Evolutionary conservation across 768 basidiomycete species (phyloP), one percentile per base, ranked within the genome.

Genomic region (Podaxis sp.): DNA sequence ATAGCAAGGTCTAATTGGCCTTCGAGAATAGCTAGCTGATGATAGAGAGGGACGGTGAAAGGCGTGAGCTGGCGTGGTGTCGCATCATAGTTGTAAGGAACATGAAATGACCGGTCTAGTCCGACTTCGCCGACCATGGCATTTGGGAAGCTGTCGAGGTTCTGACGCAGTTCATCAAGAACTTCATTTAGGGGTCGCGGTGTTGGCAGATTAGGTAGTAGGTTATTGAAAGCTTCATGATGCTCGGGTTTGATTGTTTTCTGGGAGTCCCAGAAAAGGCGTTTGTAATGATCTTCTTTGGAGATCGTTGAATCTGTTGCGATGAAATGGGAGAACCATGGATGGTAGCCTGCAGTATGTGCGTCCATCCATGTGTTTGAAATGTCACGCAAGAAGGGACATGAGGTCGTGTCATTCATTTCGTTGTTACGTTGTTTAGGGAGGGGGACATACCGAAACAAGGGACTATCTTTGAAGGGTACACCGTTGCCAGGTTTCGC

Each of bases 81-180:
- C 13, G 81, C 77, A 15, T 75, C 75, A 26, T 81, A 83, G 58
- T 85, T 77, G 65, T 82, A 80, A 0, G 93, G 89, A 24, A 96
- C 80, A 30, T 91, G 87, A 67, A 90, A 91, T 15, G 80, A 78
- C 26, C 90, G 86, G 75, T 99, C 96, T 40, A 99, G 75, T 2
- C 96, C 96, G 5, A 99, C 89, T 76, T 99, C 96, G 44, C 96
- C 96, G 1, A 99, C 77, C 86, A 97, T 90, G 11, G 93, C 88
- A 44, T 76, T 70, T 2, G 91, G 86, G 67, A 88, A 88, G 1
- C 72, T 71, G n/a, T 67, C 65, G 15, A 98, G 81, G 71, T 90
- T 83, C 6, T 66, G 63, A 53, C 86, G 84, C 56, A 98, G 73
- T 26, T 86, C 83, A 8, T 70, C 65, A 17, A 96, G 73, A 37